phyloP scores from a whole-genome alignment of 331 rosid species.

The Quercus lobata region DNA sequence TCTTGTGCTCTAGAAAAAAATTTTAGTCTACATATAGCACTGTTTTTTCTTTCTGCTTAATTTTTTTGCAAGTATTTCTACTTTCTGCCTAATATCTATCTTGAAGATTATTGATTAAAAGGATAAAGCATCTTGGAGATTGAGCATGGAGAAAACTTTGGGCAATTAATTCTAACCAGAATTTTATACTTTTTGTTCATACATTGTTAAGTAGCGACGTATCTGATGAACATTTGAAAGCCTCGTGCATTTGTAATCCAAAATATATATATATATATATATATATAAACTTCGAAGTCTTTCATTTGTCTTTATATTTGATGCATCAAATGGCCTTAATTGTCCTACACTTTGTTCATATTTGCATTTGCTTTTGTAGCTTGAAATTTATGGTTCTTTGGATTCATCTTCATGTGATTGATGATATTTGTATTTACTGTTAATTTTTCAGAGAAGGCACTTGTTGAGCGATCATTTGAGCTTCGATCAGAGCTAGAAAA shows the following conservation, averaged over 20 bases:
- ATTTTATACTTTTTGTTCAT: background rate
- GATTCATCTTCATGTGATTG: background rate
- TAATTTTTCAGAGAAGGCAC: slow-evolving; percentile 64
- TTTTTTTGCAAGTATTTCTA: background rate
- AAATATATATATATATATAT: background rate
- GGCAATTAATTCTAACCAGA: background rate
- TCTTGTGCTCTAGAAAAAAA: background rate
- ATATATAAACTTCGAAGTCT: no score
- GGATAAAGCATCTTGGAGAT: background rate
- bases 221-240: background rate
- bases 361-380: background rate
- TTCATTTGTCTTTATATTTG: background rate
- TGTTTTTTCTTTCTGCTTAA: no score
- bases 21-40: background rate
- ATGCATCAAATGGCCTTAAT: background rate
- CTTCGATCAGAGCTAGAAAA: slow-evolving; percentile 83
- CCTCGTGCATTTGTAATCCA: background rate
- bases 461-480: slow-evolving; percentile 77
- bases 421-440: background rate
- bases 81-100: background rate
- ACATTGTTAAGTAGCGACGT: no score
- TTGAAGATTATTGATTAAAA: background rate
- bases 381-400: background rate
- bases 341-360: background rate
- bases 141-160: background rate